Base-by-base conservation (phyloP, 805 yeast genomes). In the Kockiozyma suomiensis region DNA sequence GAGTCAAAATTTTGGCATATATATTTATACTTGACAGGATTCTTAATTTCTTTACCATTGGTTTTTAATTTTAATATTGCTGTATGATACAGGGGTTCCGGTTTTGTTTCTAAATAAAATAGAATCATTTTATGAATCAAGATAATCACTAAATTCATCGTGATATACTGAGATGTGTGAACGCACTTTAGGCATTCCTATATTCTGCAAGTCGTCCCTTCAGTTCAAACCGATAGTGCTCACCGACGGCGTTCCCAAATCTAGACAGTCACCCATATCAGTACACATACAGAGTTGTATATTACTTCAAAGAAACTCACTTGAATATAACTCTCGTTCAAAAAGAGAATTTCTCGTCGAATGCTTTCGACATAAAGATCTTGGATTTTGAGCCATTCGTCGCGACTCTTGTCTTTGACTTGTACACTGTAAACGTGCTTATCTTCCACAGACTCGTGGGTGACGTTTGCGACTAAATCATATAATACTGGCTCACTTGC, bases 281-380 rank as follows among this genome's bases (percentile, higher is more conserved):
- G 5, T 38, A 33, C 2, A 8, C 42, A 30, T 8, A 81, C n/a
- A n/a, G n/a, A n/a, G n/a, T n/a, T n/a, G n/a, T n/a, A n/a, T n/a
- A n/a, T n/a, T n/a, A n/a, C n/a, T n/a, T n/a, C n/a, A 79, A 92
- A 32, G 6, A 43, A 30, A 47, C 94, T 87, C 10, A 88, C 74
- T 71, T 88, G 93, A 26, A 89, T 73, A 71, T 81, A 84, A 35
- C 83, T 80, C 66, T 86, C 88, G 41, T 79, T 78, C 32, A 88
- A 70, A 68, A 87, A 85, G 56, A 89, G 66, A 42, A 87, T 74
- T 62, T 86, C 90, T 53, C 76, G 76, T 40, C 84, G 85, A 23
- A 81, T 78, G 13, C 70, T 70, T 37, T 73, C 76, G 0, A 82
- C 78, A 12, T 73, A 69, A 51, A 83, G 72, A 67, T 87, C 85